These are phyloP conservation scores for Globisporangium orthogonon DNA, from an alignment of 352 stramenopile species.

Conservation along the genomic window DNA sequence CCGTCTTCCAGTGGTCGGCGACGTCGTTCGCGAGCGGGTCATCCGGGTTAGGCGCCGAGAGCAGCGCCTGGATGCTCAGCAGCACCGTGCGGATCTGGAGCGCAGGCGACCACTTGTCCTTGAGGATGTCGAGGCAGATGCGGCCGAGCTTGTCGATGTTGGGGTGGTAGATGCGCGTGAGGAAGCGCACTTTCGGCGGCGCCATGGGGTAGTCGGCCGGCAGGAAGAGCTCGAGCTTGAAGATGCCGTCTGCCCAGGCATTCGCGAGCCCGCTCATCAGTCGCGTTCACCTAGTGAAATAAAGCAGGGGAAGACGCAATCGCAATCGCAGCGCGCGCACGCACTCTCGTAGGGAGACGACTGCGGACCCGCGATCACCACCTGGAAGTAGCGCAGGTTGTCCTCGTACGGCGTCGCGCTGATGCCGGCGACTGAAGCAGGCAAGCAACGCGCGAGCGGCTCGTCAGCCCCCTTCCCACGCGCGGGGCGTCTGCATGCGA, in stretches of 20 bases:
- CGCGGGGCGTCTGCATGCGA: no score
- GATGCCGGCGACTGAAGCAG: constrained; percentile 86
- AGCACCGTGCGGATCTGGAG: constrained; percentile 98
- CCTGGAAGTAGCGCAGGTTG: constrained; percentile 98
- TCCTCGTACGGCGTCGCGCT: constrained; percentile 95
- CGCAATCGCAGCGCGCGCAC: constrained; percentile 10
- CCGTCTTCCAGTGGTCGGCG: constrained; percentile 96
- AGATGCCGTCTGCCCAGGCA: constrained; percentile 69
- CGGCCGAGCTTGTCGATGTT: constrained; percentile 98
- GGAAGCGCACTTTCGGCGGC: constrained; percentile 95
- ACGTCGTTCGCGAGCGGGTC: constrained; percentile 97
- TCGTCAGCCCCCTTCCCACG: no score
- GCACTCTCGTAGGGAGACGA: constrained; percentile 94
- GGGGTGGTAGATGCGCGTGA: constrained; percentile 98
- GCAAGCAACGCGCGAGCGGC: no score
- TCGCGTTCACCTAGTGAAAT: no score
- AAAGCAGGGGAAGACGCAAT: not conserved
- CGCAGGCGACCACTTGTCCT: constrained; percentile 99
- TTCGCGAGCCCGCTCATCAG: no score
- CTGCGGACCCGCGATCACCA: constrained; percentile 94
- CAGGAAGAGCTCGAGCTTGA: constrained; percentile 97
- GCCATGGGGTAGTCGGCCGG: constrained; percentile 97
- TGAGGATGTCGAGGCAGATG: constrained; percentile 99
- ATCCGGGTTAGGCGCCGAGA: constrained; percentile 96
- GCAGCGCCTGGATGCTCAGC: constrained; percentile 94